phyloP scores from a whole-genome alignment of 202 grass and related monocot species.

The Schoenoplectus tabernaemontani region DNA sequence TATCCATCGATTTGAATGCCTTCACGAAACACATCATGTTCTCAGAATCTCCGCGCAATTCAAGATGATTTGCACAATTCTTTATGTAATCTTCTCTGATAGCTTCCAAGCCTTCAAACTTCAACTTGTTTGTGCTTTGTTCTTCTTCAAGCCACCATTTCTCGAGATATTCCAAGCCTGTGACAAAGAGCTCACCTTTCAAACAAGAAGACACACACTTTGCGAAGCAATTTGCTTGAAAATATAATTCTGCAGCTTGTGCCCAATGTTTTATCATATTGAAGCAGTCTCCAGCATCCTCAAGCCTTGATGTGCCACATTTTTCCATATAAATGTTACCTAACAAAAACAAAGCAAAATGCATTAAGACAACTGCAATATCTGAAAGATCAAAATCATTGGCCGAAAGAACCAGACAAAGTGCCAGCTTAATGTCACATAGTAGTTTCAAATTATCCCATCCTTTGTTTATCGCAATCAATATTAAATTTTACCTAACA shows the following conservation, averaged over 20 bases:
- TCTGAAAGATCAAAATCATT: neutral
- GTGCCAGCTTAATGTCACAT: neutral
- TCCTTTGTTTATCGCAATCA: neutral
- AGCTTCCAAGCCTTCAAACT: conserved; percentile 20
- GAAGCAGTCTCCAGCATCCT: conserved; percentile 73
- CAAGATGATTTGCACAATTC: conserved; percentile 41
- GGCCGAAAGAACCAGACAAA: neutral
- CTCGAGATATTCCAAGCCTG: conserved; percentile 38
- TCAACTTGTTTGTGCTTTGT: conserved; percentile 15
- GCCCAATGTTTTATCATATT: conserved; percentile 30
- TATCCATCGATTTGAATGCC: conserved; percentile 50
- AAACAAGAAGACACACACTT: conserved; percentile 54
- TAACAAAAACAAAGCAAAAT: conserved; percentile 9
- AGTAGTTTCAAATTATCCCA: neutral
- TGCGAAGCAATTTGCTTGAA: conserved; percentile 53
- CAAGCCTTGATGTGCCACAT: conserved; percentile 50
- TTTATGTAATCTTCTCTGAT: conserved; percentile 34
- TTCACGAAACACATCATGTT: conserved; percentile 57
- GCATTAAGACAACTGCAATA: neutral
- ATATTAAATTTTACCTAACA: neutral
- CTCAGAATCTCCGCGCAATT: conserved; percentile 37
- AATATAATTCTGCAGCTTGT: conserved; percentile 52
- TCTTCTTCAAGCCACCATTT: conserved; percentile 34
- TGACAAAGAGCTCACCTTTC: conserved; percentile 41
- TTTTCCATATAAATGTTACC: conserved; percentile 66